Evolutionary conservation across 139 green algal species (phyloP).

Genomic region (Axilococcus clingmanii): DNA sequence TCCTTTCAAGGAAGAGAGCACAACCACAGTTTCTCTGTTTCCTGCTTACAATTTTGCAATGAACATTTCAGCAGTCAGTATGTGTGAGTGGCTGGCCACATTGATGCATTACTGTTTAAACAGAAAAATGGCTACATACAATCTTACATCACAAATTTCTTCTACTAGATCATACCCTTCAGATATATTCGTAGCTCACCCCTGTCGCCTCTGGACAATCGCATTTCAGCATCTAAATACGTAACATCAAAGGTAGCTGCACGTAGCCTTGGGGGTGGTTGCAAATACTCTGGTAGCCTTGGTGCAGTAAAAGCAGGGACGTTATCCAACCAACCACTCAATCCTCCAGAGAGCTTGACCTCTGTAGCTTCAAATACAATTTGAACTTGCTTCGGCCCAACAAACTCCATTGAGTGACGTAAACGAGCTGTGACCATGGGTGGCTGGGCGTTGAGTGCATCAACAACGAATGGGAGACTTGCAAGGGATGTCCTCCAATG

Average conservation of each 20-base stretch:
- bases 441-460: neutral
- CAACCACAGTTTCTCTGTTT: too few relatives aligned
- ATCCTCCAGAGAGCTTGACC: conserved; percentile 17
- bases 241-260: conserved; percentile 36
- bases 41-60: too few relatives aligned
- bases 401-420: conserved; percentile 11
- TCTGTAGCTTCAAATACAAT: conserved; percentile 21
- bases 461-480: conserved; percentile 5
- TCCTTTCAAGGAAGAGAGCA: too few relatives aligned
- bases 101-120: too few relatives aligned
- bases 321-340: conserved; percentile 20
- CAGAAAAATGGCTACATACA: too few relatives aligned
- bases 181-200: conserved; percentile 33
- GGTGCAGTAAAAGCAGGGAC: conserved; percentile 30
- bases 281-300: conserved; percentile 25
- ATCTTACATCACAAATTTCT: too few relatives aligned
- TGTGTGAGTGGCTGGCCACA: too few relatives aligned
- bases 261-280: neutral
- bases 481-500: conserved; percentile 4
- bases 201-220: conserved; percentile 36
- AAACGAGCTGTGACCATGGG: conserved; percentile 14
- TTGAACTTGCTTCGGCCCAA: conserved; percentile 9
- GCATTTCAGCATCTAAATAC: conserved; percentile 36
- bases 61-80: too few relatives aligned
- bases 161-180: neutral